Evolutionary conservation across 306 rosid genomes (phyloP).

Genomic region (Pterocarpus santalinus): DNA sequence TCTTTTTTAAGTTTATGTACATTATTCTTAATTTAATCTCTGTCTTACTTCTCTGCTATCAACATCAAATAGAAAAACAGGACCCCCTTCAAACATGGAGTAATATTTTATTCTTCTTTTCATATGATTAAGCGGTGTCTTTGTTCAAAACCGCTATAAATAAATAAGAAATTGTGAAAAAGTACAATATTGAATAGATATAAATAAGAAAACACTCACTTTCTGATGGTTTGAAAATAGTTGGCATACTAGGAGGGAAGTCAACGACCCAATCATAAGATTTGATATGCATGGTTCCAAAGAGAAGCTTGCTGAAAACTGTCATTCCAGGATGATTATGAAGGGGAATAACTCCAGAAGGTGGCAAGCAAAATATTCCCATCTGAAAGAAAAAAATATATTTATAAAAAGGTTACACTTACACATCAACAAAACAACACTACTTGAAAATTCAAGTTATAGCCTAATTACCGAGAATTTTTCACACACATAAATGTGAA

Average conservation of each 20-base stretch:
- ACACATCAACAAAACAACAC: background rate
- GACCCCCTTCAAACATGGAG: background rate
- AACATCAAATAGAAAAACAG: background rate
- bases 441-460: conserved; percentile 1
- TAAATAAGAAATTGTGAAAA: conserved; percentile 7
- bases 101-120: background rate
- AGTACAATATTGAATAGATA: background rate
- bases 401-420: background rate
- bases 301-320: conserved; percentile 87
- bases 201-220: conserved; percentile 54
- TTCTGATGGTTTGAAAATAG: conserved; percentile 52
- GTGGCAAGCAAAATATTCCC: conserved; percentile 96
- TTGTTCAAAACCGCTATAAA: background rate
- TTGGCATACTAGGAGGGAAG: conserved; percentile 43
- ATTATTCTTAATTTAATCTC: background rate
- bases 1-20: background rate
- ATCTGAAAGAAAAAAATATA: conserved; percentile 52
- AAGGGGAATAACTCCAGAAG: conserved; percentile 87
- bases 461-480: conserved; percentile 76
- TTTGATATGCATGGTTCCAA: conserved; percentile 93
- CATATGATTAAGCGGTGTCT: background rate
- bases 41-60: background rate
- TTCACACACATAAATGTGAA: conserved; percentile 70
- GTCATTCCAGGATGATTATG: conserved; percentile 99
- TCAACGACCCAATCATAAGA: conserved; percentile 87